Evolutionary conservation across 1,284 basidiomycete species (phyloP).

Genomic region (Phellinidium pouzarii): DNA sequence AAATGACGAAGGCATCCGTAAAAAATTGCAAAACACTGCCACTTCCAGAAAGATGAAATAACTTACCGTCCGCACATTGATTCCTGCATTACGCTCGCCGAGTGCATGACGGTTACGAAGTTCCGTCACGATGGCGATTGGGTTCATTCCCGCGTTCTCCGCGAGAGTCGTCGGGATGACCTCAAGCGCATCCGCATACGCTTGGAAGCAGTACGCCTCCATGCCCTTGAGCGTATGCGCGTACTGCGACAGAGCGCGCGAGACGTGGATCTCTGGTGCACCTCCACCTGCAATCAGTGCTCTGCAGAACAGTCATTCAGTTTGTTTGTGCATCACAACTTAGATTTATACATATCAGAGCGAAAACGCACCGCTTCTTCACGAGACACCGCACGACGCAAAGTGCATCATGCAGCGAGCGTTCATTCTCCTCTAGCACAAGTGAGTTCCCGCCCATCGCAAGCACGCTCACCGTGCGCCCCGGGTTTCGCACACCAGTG

Average conservation of each 20-base stretch:
- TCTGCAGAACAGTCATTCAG: constrained; percentile 35
- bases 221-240: constrained; percentile 95
- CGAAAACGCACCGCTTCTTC: constrained; percentile 81
- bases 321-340: constrained; percentile 1
- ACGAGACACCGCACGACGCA: constrained; percentile 98
- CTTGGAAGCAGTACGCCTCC: constrained; percentile 99
- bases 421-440: constrained; percentile 95
- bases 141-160: constrained; percentile 97
- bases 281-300: constrained; percentile 96
- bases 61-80: constrained; percentile 93
- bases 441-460: constrained; percentile 93
- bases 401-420: constrained; percentile 95
- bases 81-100: constrained; percentile 92
- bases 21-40: constrained; percentile 13
- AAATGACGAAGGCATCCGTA: constrained; percentile 4
- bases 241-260: constrained; percentile 87
- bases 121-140: constrained; percentile 97
- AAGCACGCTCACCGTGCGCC: constrained; percentile 91
- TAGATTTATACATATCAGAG: no score
- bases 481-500: constrained; percentile 92
- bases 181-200: constrained; percentile 96
- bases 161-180: constrained; percentile 97
- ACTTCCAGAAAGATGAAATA: no score
- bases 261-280: constrained; percentile 97
- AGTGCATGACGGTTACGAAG: constrained; percentile 94